Percentiles rank a stretch among this genome's conserved stretches.
These are phyloP conservation scores for Spinellus fusiger DNA, from an alignment of 192 early-diverging fungal species.

Conservation along the genomic window DNA sequence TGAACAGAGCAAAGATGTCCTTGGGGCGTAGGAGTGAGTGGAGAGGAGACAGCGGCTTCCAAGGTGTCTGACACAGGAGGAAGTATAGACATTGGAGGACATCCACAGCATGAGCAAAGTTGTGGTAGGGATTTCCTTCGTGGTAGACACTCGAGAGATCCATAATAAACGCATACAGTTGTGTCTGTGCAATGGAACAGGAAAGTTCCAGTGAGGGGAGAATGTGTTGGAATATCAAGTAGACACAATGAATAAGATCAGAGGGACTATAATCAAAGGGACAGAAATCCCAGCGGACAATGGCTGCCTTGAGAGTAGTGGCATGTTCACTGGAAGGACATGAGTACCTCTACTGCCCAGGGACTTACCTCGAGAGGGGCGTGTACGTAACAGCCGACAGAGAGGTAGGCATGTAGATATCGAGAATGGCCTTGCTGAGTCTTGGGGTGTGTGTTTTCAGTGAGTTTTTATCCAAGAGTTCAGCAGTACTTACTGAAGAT, in stretches of 20 bases:
- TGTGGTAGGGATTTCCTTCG: slow-evolving; percentile 84
- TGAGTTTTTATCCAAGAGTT: background rate
- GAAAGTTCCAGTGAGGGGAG: slow-evolving; percentile 47
- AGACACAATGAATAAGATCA: slow-evolving; percentile 63
- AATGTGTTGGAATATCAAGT: slow-evolving; percentile 64
- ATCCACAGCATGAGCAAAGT: slow-evolving; percentile 92
- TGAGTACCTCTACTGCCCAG: background rate
- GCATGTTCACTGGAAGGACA: slow-evolving; percentile 25
- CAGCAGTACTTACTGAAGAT: slow-evolving; percentile 6
- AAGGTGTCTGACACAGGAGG: slow-evolving; percentile 64
- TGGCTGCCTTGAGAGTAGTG: slow-evolving; percentile 42
- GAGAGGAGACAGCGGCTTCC: slow-evolving; percentile 82
- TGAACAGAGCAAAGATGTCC: slow-evolving; percentile 68
- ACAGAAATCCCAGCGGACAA: slow-evolving; percentile 65
- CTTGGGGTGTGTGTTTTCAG: slow-evolving; percentile 3
- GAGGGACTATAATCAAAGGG: slow-evolving; percentile 57
- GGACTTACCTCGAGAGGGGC: slow-evolving; percentile 5
- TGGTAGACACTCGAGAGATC: slow-evolving; percentile 51
- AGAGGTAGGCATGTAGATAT: slow-evolving; percentile 7
- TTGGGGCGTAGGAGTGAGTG: slow-evolving; percentile 47
- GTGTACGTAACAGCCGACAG: slow-evolving; percentile 1
- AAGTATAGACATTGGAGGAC: slow-evolving; percentile 88
- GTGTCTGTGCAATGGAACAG: slow-evolving; percentile 47
- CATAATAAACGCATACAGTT: slow-evolving; percentile 47
- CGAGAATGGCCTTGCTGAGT: slow-evolving; percentile 6